phyloP scores from a whole-genome alignment of 2,329 filamentous ascomycete species.

The Phaeomoniella chlamydospora region DNA sequence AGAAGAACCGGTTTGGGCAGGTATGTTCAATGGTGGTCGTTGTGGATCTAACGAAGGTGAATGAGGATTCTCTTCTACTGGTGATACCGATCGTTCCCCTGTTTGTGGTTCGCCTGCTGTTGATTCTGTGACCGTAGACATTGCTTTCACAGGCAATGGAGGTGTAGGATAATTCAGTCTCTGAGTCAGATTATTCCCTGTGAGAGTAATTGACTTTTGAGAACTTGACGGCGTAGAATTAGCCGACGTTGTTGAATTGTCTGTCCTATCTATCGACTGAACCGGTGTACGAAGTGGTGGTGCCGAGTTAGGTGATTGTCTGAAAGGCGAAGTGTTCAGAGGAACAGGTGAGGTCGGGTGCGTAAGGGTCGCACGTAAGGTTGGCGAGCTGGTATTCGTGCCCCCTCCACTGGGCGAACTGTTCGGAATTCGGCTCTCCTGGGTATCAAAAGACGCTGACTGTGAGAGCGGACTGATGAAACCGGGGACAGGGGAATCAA shows the following conservation, averaged over 20 bases:
- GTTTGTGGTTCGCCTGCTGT: no score
- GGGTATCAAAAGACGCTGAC: no score
- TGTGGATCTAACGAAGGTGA: no score
- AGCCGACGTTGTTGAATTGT: not conserved
- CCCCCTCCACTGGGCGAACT: not conserved
- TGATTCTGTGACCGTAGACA: no score
- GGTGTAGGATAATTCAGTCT: slow-evolving; percentile 17
- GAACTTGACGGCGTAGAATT: not conserved
- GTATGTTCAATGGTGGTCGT: no score
- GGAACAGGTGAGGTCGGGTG: not conserved
- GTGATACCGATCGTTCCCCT: no score
- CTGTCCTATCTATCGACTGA: not conserved
- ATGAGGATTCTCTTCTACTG: no score
- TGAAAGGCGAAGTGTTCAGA: not conserved
- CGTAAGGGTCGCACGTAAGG: not conserved
- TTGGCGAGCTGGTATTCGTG: no score
- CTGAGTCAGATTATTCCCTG: slow-evolving; percentile 15
- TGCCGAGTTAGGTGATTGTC: not conserved
- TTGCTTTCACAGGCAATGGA: slow-evolving; percentile 9
- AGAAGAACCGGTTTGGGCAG: no score
- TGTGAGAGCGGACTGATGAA: not conserved
- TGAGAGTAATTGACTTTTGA: slow-evolving; percentile 9
- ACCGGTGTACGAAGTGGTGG: not conserved
- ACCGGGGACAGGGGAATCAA: not conserved
- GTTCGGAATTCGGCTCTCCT: no score